Evolutionary conservation across 2,329 filamentous ascomycete genomes (phyloP), one percentile per base, ranked within the genome.

Genomic region (Pseudogymnoascus sp.): DNA sequence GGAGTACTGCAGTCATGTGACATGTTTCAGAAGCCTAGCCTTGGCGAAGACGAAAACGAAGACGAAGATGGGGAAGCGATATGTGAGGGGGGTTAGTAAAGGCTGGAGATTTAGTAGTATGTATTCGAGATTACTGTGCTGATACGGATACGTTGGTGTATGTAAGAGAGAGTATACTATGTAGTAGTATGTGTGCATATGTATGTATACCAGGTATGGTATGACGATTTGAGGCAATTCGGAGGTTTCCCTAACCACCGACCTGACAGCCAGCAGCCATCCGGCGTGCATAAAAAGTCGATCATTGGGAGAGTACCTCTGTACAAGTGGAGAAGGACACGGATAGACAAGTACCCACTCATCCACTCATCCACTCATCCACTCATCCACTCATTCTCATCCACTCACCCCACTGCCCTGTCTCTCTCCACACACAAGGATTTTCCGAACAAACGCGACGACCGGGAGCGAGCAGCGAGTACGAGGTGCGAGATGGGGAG

Each of bases 191-290:
- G 28, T 11, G 3, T 31, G 28, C 8, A 31, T 11, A 31, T 31
- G 28, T 31, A 31, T 31, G 8, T 31, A 11, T 11, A 31, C 28
- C 8, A 7, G 28, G n/a, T n/a, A n/a, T n/a, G n/a, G 16, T 11
- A 31, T 31, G 25, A 25, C 47, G 47, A 53, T 53, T 53, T n/a
- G 47, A 53, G 47, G 47, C 47, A 14, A 53, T 31, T 53, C 47
- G 47, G 47, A 53, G 47, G 47, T 53, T 53, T 31, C 25, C 47
- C 6, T 53, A 53, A 53, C 47, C 47, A 53, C 47, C 47, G 47
- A 53, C 31, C 31, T 53, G 47, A 31, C 47, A 53, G 47, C 7
- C 4, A 21, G 10, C 16, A 44, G 11, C 40, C 40, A 6, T 6
- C 47, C 23, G 8, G 25, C 14, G 14, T 50, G 23, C 47, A 53